Base-by-base conservation (phyloP, 202 grass and related monocot species). In the Hordeum pubiflorum region DNA sequence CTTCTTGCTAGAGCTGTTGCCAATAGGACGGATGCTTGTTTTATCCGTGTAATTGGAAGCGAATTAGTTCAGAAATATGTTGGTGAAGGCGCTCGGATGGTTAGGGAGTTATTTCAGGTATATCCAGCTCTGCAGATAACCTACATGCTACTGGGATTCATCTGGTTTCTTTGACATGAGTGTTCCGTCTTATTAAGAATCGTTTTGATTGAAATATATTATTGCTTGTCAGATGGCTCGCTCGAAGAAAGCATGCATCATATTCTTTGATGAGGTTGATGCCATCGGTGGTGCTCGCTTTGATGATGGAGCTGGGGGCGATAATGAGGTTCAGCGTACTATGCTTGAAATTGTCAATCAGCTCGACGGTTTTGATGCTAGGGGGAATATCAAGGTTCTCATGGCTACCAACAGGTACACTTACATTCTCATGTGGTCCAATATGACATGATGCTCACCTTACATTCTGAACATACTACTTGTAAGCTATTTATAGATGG, bases 321-420 rank as follows among this genome's bases (percentile, higher is more conserved):
- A 97, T 78, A 97, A 97, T 26, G 95, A 97, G 72, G 95, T 97
- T 18, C 95, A 97, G 76, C 90, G 92, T 43, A 97, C 95, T 6
- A 97, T 97, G 95, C 87, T 97, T 60, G 94, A 97, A 91, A 97
- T 97, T 32, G 94, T 97, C 11, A 97, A 97, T 74, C 94, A 97
- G 43, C 92, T 97, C 66, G 94, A 97, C 75, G 94, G 94, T 32
- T 97, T 97, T 86, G 94, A 97, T 82, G 90, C 94, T 36, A 79
- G 94, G 76, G 94, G 94, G 38, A 97, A 97, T 44, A 97, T 97
- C 71, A 97, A 97, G 74, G 94, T 97, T 89, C 92, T 97, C 52
- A 97, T 97, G 94, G 94, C 94, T 29, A 97, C 94, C 10, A 97
- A 97, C 22, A 98, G 90, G 94, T 97, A 89, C 63, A n/a, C 27